These are phyloP conservation scores for Alternaria incomplexa DNA, from an alignment of 2,329 filamentous ascomycete genomes.

Conservation along the genomic window DNA sequence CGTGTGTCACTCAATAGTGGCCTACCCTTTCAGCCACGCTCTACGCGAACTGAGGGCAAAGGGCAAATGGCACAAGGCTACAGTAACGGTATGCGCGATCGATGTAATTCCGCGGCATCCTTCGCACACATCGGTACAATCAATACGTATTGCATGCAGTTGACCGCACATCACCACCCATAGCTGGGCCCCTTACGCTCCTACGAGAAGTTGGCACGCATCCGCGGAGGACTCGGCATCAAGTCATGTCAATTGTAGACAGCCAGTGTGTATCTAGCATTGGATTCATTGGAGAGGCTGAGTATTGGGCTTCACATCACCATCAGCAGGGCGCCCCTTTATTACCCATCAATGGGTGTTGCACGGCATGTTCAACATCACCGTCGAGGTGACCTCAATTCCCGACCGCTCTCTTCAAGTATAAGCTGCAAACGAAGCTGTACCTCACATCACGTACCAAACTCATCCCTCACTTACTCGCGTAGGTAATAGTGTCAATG, in stretches of 20 bases:
- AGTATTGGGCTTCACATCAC: not conserved
- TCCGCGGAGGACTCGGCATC: not conserved
- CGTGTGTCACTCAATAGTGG: not conserved
- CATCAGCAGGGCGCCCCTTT: not conserved
- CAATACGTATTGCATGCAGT: not conserved
- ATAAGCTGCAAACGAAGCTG: not conserved
- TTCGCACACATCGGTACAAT: not conserved
- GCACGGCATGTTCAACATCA: not conserved
- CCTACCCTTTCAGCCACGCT: not conserved
- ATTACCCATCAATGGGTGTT: not conserved
- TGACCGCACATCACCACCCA: not conserved
- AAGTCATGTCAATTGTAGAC: not conserved
- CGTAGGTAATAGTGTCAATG: not conserved
- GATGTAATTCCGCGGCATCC: not conserved
- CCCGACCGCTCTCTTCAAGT: not conserved
- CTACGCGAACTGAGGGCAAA: too few species aligned
- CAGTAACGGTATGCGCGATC: not conserved
- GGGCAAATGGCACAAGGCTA: not conserved
- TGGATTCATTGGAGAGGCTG: not conserved
- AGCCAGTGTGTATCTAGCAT: not conserved
- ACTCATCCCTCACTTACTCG: not conserved
- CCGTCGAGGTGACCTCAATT: not conserved
- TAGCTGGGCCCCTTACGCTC: not conserved
- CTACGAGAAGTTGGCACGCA: not conserved
- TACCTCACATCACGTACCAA: not conserved